Conservation (phyloP, 441 rosid species). For the Dalechampia spathulata region DNA sequence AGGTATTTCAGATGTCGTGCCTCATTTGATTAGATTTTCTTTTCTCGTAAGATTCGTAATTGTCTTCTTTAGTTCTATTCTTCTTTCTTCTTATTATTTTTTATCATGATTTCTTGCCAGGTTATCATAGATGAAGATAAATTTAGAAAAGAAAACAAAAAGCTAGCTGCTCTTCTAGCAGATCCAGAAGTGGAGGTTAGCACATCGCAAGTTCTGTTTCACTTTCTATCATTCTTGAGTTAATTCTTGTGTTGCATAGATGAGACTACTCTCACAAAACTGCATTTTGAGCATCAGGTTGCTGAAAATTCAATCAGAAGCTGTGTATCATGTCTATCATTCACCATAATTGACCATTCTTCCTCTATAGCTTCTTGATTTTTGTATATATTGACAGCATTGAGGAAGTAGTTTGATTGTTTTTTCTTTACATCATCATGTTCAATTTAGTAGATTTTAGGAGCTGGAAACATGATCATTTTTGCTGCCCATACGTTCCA, state of each 20-base stretch:
- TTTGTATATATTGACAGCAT: not conserved
- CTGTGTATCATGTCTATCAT: too few species aligned
- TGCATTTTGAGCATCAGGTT: not conserved
- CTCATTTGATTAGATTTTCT: slow-evolving; percentile 10
- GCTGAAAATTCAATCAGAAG: too few species aligned
- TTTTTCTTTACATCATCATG: not conserved
- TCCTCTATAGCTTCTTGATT: not conserved
- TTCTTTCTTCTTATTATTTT: slow-evolving; percentile 8
- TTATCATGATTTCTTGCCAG: slow-evolving; percentile 21
- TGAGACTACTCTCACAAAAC: too few species aligned
- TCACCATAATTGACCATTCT: not conserved
- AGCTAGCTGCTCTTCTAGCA: slow-evolving; percentile 82
- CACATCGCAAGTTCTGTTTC: too few species aligned
- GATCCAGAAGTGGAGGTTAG: slow-evolving; percentile 97
- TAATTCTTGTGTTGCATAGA: too few species aligned
- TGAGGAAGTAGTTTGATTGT: not conserved
- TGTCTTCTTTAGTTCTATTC: slow-evolving; percentile 2
- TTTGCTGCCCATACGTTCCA: not conserved
- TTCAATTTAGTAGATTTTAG: not conserved
- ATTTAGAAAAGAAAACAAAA: slow-evolving; percentile 65
- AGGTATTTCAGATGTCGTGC: slow-evolving; percentile 43
- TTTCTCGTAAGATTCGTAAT: not conserved
- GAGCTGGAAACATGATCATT: not conserved
- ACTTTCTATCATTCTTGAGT: too few species aligned
- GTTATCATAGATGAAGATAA: slow-evolving; percentile 68